Percentiles rank a stretch among this genome's conserved stretches.
phyloP scores from a whole-genome alignment of 2,329 filamentous ascomycete genomes.

The Trichoderma sp. region DNA sequence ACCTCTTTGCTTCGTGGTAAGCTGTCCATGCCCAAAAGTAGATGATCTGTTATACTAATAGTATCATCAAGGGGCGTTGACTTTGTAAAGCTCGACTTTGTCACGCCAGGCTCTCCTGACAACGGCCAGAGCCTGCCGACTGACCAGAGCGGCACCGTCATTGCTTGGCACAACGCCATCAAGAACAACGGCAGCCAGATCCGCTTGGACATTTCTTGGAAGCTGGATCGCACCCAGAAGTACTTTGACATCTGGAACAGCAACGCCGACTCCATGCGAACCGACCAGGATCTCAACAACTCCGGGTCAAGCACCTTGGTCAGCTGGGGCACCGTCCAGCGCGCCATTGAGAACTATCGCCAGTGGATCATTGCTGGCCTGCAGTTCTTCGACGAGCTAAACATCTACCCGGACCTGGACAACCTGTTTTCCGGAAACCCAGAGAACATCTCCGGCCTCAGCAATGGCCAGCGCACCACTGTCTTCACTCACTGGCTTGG shows the following conservation, averaged over 20 bases:
- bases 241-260: constrained; percentile 32
- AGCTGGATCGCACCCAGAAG: constrained; percentile 31
- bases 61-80: constrained; percentile 28
- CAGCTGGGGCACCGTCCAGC: constrained; percentile 30
- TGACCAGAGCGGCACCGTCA: constrained; percentile 30
- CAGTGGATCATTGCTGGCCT: constrained; percentile 32
- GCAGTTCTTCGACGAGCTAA: constrained; percentile 27
- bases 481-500: constrained; percentile 33
- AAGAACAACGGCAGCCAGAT: constrained; percentile 29
- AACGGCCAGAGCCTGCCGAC: constrained; percentile 32
- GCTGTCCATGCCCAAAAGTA: background rate
- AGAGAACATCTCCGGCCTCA: constrained; percentile 29
- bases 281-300: constrained; percentile 34
- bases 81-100: constrained; percentile 33
- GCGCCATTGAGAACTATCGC: constrained; percentile 33
- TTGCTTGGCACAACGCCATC: constrained; percentile 32
- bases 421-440: constrained; percentile 31
- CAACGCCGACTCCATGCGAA: constrained; percentile 32
- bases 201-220: constrained; percentile 33
- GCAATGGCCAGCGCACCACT: constrained; percentile 29
- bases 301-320: constrained; percentile 25
- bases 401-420: constrained; percentile 31
- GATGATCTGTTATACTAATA: background rate
- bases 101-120: constrained; percentile 33
- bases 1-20: constrained; percentile 32